Base-by-base conservation (phyloP, 495 filamentous ascomycete species). In the Aspergillus ostianus region DNA sequence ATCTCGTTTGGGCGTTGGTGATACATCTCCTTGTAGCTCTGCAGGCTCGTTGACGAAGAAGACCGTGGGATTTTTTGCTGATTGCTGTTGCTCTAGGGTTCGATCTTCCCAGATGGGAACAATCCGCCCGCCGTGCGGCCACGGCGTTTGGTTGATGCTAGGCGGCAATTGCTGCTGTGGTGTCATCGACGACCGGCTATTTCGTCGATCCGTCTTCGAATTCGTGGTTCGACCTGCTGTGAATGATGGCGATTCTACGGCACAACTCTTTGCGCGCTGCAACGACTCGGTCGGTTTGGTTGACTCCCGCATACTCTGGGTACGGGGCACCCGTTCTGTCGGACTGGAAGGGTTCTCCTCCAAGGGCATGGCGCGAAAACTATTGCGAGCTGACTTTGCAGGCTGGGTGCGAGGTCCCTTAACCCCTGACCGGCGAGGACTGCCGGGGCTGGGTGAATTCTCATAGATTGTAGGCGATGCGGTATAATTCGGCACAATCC, bases 391-490 rank as follows among this genome's bases (percentile, higher is more conserved):
- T 47, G 64, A 52, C 41, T 51, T 61, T 2, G 49, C 59, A 1
- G 74, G 75, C 56, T 75, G 75, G 29, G 19, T 75, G 48, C 76
- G 74, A 6, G 75, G 77, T 0, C 77, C 76, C 54, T 75, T 77
- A 13, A 76, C 67, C 0, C 53, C 63, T 12, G 75, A 70, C 0
- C 72, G 70, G 8, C 74, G 73, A 18, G 75, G 76, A 23, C 75
- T 76, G 9, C 75, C 68, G 21, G 62, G 66, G 18, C 50, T 48
- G 4, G 62, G 57, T 0, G 59, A 51, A 50, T 70, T 70, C 26
- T 74, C 72, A 18, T 63, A 48, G 3, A 53, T n/a, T 6, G 62
- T 56, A 7, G 70, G 69, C 0, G 70, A 74, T 12, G 57, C 59
- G 29, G 46, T 56, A 21, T 61, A 61, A n/a, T 65, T 67, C 8